phyloP scores from a whole-genome alignment of 768 basidiomycete species.

The Psilocybe subaeruginosa region DNA sequence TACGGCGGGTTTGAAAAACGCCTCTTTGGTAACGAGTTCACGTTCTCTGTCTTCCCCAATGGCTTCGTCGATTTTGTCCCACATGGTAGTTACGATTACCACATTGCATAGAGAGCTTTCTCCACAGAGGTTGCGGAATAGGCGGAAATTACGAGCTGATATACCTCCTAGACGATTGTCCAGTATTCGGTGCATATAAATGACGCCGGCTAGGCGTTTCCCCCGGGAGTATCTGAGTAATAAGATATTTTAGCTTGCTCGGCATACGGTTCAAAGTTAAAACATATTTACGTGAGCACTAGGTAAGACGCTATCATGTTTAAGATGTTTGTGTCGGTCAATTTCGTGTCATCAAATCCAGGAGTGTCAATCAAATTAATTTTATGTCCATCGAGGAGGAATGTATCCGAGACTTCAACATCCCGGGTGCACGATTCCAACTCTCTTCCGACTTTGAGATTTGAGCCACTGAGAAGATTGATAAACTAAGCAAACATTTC shows the following conservation, averaged over 20 bases:
- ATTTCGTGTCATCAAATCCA: conserved; percentile 58
- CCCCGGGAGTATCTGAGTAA: conserved; percentile 31
- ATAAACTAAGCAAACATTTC: conserved; percentile 44
- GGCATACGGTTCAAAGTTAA: background rate
- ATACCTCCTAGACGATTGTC: conserved; percentile 54
- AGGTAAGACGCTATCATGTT: conserved; percentile 51
- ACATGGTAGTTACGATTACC: conserved; percentile 57
- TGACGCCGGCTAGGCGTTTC: conserved; percentile 51
- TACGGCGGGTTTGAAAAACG: conserved; percentile 56
- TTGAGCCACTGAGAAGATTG: conserved; percentile 53
- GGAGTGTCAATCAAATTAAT: conserved; percentile 61
- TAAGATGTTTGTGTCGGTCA: conserved; percentile 49
- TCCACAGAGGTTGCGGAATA: conserved; percentile 58
- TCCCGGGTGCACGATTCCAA: conserved; percentile 54
- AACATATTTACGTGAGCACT: conserved; percentile 30
- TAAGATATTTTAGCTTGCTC: background rate
- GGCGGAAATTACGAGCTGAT: conserved; percentile 51
- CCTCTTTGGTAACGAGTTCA: conserved; percentile 41
- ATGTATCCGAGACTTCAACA: conserved; percentile 44
- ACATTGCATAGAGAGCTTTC: conserved; percentile 51
- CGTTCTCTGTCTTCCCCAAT: conserved; percentile 45
- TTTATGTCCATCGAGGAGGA: conserved; percentile 41
- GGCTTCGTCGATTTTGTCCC: conserved; percentile 43
- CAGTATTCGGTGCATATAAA: conserved; percentile 58
- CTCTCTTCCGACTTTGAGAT: conserved; percentile 45